Base-by-base conservation (phyloP, 257 asterid genomes). In the Osmanthus fragrans region DNA sequence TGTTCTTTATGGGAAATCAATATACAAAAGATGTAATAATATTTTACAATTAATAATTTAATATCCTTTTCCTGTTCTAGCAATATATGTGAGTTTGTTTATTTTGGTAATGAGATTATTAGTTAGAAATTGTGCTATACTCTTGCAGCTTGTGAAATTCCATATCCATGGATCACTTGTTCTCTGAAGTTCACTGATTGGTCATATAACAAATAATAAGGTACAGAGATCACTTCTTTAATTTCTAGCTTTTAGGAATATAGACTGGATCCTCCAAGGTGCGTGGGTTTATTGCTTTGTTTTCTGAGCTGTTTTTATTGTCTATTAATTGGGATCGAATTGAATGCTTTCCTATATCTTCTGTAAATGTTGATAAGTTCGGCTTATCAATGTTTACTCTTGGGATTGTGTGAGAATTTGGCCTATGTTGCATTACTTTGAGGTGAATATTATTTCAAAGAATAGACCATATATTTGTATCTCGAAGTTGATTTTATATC, bases 391-490 rank as follows among this genome's bases (percentile, higher is more conserved):
- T n/a, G n/a, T 83, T 95, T 63, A 94, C 96, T n/a, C 82, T 78
- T 84, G 75, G 45, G 85, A 77, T 80, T 95, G 99, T 82, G 77
- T 95, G 79, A 88, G 97, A 80, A 79, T 95, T 74, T 88, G 94
- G 97, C 96, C 96, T 5, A 91, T 95, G 97, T 69, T 91, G 90
- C 91, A n/a, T n/a, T n/a, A n/a, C n/a, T n/a, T n/a, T n/a, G n/a
- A n/a, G n/a, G n/a, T n/a, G n/a, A n/a, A n/a, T n/a, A n/a, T n/a
- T n/a, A n/a, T n/a, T n/a, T n/a, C n/a, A n/a, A n/a, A n/a, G n/a
- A n/a, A n/a, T n/a, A n/a, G n/a, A n/a, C n/a, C n/a, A n/a, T n/a
- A n/a, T n/a, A n/a, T n/a, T n/a, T n/a, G n/a, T n/a, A n/a, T n/a
- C n/a, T n/a, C n/a, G n/a, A n/a, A n/a, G n/a, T n/a, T n/a, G n/a